Evolutionary conservation across 192 early-diverging fungal species (phyloP).

Genomic region (Mortierella antarctica): DNA sequence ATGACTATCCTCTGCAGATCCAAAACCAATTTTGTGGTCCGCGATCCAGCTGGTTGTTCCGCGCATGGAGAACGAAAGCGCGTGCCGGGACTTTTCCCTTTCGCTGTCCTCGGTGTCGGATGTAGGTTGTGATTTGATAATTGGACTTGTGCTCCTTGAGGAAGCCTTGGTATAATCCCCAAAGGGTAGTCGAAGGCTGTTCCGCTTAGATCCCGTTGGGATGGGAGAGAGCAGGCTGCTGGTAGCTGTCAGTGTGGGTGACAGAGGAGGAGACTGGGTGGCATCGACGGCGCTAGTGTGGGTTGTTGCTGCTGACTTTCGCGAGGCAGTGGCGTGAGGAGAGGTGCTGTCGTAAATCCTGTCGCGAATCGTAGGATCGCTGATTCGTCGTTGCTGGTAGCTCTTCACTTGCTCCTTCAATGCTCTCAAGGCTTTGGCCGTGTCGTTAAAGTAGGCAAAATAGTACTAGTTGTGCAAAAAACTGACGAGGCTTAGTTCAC

Average conservation of each 20-base stretch:
- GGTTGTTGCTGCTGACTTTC: background rate
- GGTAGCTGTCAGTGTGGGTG: conserved; percentile 19
- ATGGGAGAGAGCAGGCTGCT: conserved; percentile 7
- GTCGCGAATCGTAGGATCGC: background rate
- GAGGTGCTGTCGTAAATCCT: conserved; percentile 30
- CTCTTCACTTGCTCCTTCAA: conserved; percentile 43
- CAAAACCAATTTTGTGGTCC: conserved; percentile 24
- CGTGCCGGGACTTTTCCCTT: conserved; percentile 15
- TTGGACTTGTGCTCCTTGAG: conserved; percentile 32
- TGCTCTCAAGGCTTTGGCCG: conserved; percentile 39
- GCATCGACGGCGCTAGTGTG: background rate
- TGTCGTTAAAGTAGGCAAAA: conserved; percentile 74
- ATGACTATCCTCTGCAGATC: conserved; percentile 6
- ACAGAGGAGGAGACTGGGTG: conserved; percentile 7
- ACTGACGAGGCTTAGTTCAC: background rate
- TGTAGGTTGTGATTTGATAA: conserved; percentile 15
- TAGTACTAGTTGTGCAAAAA: conserved; percentile 58
- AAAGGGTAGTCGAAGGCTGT: background rate
- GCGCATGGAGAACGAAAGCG: conserved; percentile 38
- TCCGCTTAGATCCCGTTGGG: conserved; percentile 7
- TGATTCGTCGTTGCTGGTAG: conserved; percentile 9
- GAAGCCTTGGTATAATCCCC: background rate
- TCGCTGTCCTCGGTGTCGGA: conserved; percentile 38
- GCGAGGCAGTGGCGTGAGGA: conserved; percentile 17
- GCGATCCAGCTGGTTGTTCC: conserved; percentile 45